Percentiles rank a stretch among this genome's conserved stretches.
Conservation (phyloP, 2,329 filamentous ascomycete genomes). For the Tolypocladium guangdongense region DNA sequence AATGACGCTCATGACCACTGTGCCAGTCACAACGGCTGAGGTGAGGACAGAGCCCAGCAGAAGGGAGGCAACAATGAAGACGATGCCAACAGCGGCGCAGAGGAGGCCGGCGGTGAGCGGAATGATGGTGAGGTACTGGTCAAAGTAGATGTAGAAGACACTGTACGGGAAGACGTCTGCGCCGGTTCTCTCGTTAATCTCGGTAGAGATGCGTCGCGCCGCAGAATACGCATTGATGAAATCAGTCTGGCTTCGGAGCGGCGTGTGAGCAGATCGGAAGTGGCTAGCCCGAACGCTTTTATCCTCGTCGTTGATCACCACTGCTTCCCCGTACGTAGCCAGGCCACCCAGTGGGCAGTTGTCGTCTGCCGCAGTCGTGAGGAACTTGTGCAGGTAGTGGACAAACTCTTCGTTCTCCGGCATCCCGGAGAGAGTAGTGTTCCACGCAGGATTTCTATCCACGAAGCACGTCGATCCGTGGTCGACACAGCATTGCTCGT, state of each 20-base stretch:
- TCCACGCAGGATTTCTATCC: slow-evolving; percentile 70
- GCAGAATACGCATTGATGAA: slow-evolving; percentile 88
- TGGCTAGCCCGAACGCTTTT: slow-evolving; percentile 70
- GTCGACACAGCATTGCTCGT: slow-evolving; percentile 61
- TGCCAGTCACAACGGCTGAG: slow-evolving; percentile 69
- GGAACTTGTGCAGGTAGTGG: slow-evolving; percentile 73
- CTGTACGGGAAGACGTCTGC: slow-evolving; percentile 92
- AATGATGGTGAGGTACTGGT: slow-evolving; percentile 85
- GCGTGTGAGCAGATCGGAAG: slow-evolving; percentile 84
- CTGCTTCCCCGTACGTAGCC: slow-evolving; percentile 74
- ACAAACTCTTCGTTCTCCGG: slow-evolving; percentile 88
- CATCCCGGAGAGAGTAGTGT: slow-evolving; percentile 82
- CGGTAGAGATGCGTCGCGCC: slow-evolving; percentile 75
- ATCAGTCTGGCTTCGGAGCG: slow-evolving; percentile 76
- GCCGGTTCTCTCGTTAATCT: slow-evolving; percentile 59
- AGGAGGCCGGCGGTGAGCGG: slow-evolving; percentile 69
- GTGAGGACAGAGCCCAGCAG: slow-evolving; percentile 79
- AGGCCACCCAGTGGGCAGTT: slow-evolving; percentile 82
- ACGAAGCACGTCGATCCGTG: slow-evolving; percentile 66
- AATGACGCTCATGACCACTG: slow-evolving; percentile 85
- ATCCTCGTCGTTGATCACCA: slow-evolving; percentile 62
- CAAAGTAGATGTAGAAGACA: slow-evolving; percentile 98
- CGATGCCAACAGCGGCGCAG: slow-evolving; percentile 72
- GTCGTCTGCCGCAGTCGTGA: slow-evolving; percentile 66
- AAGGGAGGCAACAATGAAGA: slow-evolving; percentile 67